A percentile compares a stretch with the other conserved stretches of the same genome.
phyloP scores from a whole-genome alignment of 345 rosid genomes.

The Eutrema japonicum region DNA sequence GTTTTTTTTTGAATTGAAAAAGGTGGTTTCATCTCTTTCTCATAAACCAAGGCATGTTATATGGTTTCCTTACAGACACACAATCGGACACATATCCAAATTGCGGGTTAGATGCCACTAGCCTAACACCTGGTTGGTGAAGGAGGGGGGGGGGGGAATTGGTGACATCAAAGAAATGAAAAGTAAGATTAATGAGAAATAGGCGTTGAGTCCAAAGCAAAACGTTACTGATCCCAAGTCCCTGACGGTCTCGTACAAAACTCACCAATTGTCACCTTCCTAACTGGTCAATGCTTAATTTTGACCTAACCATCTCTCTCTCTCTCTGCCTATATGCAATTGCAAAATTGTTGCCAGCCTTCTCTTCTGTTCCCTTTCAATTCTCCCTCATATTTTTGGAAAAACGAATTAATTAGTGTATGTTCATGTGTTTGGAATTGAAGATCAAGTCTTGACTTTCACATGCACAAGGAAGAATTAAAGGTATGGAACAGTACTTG shows the following conservation, averaged over 20 bases:
- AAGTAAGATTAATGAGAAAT: conserved; percentile 19
- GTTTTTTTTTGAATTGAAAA: too few relatives aligned
- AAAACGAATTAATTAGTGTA: background rate
- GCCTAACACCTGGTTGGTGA: too few relatives aligned
- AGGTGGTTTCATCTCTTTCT: too few relatives aligned
- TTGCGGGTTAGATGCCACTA: too few relatives aligned
- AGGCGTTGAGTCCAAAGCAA: conserved; percentile 45
- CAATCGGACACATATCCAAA: too few relatives aligned
- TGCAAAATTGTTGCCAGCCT: conserved; percentile 24
- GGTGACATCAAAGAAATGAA: conserved; percentile 34
- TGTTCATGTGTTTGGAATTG: conserved; percentile 3
- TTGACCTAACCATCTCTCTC: conserved; percentile 41
- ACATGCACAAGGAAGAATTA: background rate
- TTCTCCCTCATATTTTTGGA: conserved; percentile 16
- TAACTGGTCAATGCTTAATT: conserved; percentile 35
- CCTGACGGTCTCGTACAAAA: conserved; percentile 30
- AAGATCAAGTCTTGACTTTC: conserved; percentile 14
- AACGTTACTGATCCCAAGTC: conserved; percentile 45
- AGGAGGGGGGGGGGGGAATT: too few relatives aligned
- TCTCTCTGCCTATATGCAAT: conserved; percentile 38
- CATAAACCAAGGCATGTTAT: too few relatives aligned
- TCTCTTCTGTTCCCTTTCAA: conserved; percentile 4
- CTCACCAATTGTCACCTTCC: conserved; percentile 42
- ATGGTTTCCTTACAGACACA: too few relatives aligned
- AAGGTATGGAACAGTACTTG: conserved; percentile 27